Base-by-base conservation (phyloP, 164 flowering plant species). In the Buxus sempervirens region DNA sequence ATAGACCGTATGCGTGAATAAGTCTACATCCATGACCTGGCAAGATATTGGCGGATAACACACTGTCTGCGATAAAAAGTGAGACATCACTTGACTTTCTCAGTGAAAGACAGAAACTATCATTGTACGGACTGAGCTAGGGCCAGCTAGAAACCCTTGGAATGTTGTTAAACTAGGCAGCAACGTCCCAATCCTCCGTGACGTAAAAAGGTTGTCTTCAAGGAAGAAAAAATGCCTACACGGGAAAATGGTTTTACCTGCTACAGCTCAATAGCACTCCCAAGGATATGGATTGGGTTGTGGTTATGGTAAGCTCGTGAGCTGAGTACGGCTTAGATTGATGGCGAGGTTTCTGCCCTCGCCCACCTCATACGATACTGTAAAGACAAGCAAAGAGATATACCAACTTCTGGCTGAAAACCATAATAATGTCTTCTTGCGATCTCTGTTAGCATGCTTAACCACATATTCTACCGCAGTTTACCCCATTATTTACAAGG, bases 141-240 rank as follows among this genome's bases (percentile, higher is more conserved):
- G 28, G 41, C 54, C 73, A 74, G 55, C 69, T 32, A 62, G 54
- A 55, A 32, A 0, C 45, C 26, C 60, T 42, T 72, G 72, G 72
- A 69, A 60, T 36, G 58, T 72, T 68, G 74, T 55, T 13, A 28
- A 26, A 54, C 14, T 20, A 55, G 38, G 53, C 60, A 48, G 61
- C 59, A 55, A 60, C 13, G 6, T 54, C 55, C 38, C 32, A 48
- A 57, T 48, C 6, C 63, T 53, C 23, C 2, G 16, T 63, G 62
- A 70, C 57, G 67, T 56, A 26, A 41, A n/a, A 41, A 42, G 63
- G 41, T 58, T n/a, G 48, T 49, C 41, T 41, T 25, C 57, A 56
- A 41, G 1, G 3, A 45, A 27, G 55, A 57, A 70, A 57, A 70
- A 67, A 66, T 9, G 28, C 65, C 61, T 25, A 42, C 57, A 16